Percentiles rank a stretch among this genome's conserved stretches.
Evolutionary conservation across 345 rosid genomes (phyloP).

Genomic region (Lagerstroemia speciosa): DNA sequence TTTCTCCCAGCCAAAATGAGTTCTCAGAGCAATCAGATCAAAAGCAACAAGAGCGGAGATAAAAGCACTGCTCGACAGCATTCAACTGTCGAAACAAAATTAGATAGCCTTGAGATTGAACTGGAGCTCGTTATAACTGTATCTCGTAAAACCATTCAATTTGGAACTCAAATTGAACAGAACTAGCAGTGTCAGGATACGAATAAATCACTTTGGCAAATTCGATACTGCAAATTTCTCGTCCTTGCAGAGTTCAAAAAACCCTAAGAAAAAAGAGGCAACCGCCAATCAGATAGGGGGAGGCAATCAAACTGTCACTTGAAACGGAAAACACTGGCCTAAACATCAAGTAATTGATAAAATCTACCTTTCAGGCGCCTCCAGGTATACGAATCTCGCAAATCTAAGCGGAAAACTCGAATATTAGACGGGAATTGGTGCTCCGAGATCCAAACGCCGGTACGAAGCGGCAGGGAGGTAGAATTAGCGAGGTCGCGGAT

Average conservation of each 20-base stretch:
- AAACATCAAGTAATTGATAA: not conserved
- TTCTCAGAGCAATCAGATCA: slow-evolving; percentile 3
- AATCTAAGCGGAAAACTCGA: not conserved
- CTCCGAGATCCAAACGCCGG: slow-evolving; percentile 2
- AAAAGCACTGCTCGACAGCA: slow-evolving; percentile 2
- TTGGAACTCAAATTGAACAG: not conserved
- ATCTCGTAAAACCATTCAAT: not conserved
- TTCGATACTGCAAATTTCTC: not conserved
- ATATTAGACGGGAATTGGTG: not conserved
- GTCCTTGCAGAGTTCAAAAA: not conserved
- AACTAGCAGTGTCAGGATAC: not conserved
- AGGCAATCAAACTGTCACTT: not conserved
- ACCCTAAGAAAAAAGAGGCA: not conserved
- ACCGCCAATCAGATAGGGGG: not conserved
- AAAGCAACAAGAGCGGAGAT: not conserved
- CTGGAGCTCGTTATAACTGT: not conserved
- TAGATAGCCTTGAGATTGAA: not conserved
- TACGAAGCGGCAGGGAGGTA: slow-evolving; percentile 1
- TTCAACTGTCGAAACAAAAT: slow-evolving; percentile 3
- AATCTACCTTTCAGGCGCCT: not conserved
- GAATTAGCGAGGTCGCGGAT: slow-evolving; percentile 1
- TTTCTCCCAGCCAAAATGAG: slow-evolving; percentile 43
- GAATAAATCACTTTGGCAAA: not conserved
- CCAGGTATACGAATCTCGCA: not conserved
- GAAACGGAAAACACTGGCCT: not conserved